Percentiles rank a stretch among this genome's conserved stretches.
phyloP scores from a whole-genome alignment of 2,329 filamentous ascomycete genomes.

The Botryosphaeria agaves region DNA sequence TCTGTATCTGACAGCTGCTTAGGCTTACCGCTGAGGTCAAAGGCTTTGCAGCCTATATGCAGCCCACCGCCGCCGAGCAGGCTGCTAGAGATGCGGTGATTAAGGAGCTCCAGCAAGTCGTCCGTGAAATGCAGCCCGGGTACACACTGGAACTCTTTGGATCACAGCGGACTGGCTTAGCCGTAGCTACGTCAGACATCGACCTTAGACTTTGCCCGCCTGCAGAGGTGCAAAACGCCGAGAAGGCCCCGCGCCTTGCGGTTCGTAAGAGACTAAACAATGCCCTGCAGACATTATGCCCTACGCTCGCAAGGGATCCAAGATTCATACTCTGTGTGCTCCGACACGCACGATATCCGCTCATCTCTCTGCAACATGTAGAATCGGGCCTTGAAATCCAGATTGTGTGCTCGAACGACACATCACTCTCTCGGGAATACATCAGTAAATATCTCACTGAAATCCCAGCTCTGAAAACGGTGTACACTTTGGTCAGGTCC shows the following conservation, averaged over 20 bases:
- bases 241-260: too few species aligned
- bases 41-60: slow-evolving; percentile 26
- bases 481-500: slow-evolving; percentile 34
- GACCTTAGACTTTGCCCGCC: slow-evolving; percentile 26
- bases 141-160: slow-evolving; percentile 29
- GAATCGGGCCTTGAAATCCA: slow-evolving; percentile 33
- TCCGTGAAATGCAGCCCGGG: slow-evolving; percentile 8
- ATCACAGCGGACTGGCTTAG: slow-evolving; percentile 34
- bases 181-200: slow-evolving; percentile 35
- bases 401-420: slow-evolving; percentile 29
- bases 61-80: slow-evolving; percentile 24
- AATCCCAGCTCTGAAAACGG: slow-evolving; percentile 28
- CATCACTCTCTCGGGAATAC: slow-evolving; percentile 20
- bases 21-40: slow-evolving; percentile 27
- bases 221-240: slow-evolving; percentile 10
- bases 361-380: slow-evolving; percentile 25
- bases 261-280: slow-evolving; percentile 6
- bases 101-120: slow-evolving; percentile 14
- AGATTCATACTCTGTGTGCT: slow-evolving; percentile 5
- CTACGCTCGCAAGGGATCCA: slow-evolving; percentile 1
- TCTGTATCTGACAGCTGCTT: too few species aligned
- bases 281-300: not conserved
- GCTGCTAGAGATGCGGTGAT: slow-evolving; percentile 17
- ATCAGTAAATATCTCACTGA: slow-evolving; percentile 29
- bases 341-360: slow-evolving; percentile 18